phyloP scores from a whole-genome alignment of 2,329 filamentous ascomycete species.

The Penicillium brevicompactum region DNA sequence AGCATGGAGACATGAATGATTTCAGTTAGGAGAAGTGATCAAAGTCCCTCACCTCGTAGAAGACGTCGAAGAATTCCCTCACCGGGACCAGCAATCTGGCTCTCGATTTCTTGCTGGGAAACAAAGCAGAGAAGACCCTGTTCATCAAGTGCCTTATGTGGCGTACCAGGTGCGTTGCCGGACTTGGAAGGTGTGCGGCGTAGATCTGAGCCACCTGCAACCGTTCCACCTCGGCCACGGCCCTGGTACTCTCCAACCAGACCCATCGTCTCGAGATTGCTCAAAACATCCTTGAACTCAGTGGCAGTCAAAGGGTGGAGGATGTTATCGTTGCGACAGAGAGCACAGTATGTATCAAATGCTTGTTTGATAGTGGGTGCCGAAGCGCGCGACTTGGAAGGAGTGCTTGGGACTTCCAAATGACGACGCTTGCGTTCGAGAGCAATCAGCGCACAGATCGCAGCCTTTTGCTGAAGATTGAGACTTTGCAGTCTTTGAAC shows the following conservation, averaged over 20 bases:
- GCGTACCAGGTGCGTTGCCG: conserved; percentile 58
- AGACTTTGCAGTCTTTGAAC: conserved; percentile 80
- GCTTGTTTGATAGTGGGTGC: conserved; percentile 82
- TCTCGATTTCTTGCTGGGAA: conserved; percentile 75
- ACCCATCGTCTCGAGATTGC: conserved; percentile 84
- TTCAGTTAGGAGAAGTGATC: conserved; percentile 8
- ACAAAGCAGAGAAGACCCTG: conserved; percentile 77
- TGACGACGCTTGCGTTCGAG: conserved; percentile 72
- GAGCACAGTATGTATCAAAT: conserved; percentile 77
- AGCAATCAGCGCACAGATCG: conserved; percentile 82
- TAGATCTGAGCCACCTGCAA: conserved; percentile 47
- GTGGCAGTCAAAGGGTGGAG: conserved; percentile 86
- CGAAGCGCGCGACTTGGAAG: conserved; percentile 59
- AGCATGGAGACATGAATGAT: not conserved
- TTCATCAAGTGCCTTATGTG: conserved; percentile 65
- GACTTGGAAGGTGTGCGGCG: conserved; percentile 72
- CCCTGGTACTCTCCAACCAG: conserved; percentile 72
- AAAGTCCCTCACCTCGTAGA: conserved; percentile 41
- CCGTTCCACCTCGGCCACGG: conserved; percentile 68
- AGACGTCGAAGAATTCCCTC: conserved; percentile 48
- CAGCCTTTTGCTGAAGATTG: conserved; percentile 95
- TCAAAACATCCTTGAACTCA: conserved; percentile 91
- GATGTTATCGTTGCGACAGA: conserved; percentile 86
- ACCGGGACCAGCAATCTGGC: conserved; percentile 63
- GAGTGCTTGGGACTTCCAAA: conserved; percentile 50